Base-by-base conservation (phyloP, 78 protist genomes). In the Polysphondylium violaceum region DNA sequence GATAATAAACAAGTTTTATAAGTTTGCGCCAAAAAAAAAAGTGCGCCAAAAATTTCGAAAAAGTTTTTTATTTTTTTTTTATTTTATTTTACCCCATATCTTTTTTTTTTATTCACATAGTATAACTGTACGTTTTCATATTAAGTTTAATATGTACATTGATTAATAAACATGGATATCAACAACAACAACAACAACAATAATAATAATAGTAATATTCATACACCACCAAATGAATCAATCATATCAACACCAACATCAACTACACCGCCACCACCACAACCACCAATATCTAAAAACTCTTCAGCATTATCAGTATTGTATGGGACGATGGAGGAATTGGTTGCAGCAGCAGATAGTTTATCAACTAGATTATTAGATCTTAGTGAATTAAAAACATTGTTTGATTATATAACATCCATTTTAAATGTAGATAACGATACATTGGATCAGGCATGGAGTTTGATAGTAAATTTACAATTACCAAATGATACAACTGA, bases 301-400 rank as follows among this genome's bases (percentile, higher is more conserved):
- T n/a, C n/a, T n/a, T n/a, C n/a, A n/a, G n/a, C n/a, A n/a, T n/a
- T n/a, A n/a, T n/a, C n/a, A n/a, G n/a, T n/a, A n/a, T n/a, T n/a
- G n/a, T n/a, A n/a, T n/a, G n/a, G n/a, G n/a, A n/a, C n/a, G n/a
- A n/a, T 79, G 67, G 90, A 83, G 16, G 90, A 83, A 31, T 58
- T 83, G 67, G 78, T 83, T 0, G 90, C 90, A n/a, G 90, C 90
- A 44, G 72, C 65, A 21, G 90, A 83, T 44, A 33, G 53, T 33
- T 65, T 69, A 31, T 33, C 63, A 27, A 74, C 74, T 6, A 64
- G 60, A 53, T 72, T 35, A 33, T 4, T 83, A 5, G 16, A 53
- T 17, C 6, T 41, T 1, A 78, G 69, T 5, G 78, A 69, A 29
- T 16, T 83, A 27, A 69, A 69, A 69, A 14, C 19, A 14, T 53